Evolutionary conservation across 768 basidiomycete species (phyloP).

Genomic region (Leccinum subgranulosum): DNA sequence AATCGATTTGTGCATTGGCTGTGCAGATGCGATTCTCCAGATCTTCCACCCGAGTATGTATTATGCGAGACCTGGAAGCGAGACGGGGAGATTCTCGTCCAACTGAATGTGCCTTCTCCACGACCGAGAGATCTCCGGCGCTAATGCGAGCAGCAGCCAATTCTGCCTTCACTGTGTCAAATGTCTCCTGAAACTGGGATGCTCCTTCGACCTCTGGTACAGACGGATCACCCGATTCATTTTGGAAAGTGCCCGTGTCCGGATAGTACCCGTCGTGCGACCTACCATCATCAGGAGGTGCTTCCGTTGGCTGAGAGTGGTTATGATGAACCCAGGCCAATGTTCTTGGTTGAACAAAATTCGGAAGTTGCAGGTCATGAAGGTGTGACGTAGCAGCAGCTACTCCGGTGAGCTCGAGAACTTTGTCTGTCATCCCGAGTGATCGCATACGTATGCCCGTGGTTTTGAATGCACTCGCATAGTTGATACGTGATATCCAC

Average conservation of each 20-base stretch:
- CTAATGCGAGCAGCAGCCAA: conserved; percentile 53
- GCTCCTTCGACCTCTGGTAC: conserved; percentile 58
- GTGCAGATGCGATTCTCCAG: conserved; percentile 57
- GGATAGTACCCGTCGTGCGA: conserved; percentile 28
- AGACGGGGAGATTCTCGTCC: conserved; percentile 26
- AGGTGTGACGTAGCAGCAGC: conserved; percentile 86
- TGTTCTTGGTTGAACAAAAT: conserved; percentile 22
- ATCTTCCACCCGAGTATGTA: conserved; percentile 60
- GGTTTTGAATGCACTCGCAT: conserved; percentile 89
- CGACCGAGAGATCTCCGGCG: conserved; percentile 24
- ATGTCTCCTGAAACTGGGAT: conserved; percentile 75
- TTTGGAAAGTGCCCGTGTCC: conserved; percentile 25
- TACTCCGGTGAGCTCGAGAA: conserved; percentile 74
- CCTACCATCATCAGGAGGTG: conserved; percentile 23
- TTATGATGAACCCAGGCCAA: conserved; percentile 43
- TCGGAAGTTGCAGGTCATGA: conserved; percentile 54
- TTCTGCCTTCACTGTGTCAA: conserved; percentile 84
- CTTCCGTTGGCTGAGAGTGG: conserved; percentile 37
- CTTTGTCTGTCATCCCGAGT: conserved; percentile 61
- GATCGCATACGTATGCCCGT: conserved; percentile 80
- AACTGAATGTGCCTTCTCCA: conserved; percentile 15
- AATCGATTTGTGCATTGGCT: conserved; percentile 57
- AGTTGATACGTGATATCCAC: conserved; percentile 93
- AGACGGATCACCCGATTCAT: conserved; percentile 31
- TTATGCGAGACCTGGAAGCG: conserved; percentile 51